Base-by-base conservation (phyloP, 2,329 filamentous ascomycete genomes). In the Blastomyces gilchristii region DNA sequence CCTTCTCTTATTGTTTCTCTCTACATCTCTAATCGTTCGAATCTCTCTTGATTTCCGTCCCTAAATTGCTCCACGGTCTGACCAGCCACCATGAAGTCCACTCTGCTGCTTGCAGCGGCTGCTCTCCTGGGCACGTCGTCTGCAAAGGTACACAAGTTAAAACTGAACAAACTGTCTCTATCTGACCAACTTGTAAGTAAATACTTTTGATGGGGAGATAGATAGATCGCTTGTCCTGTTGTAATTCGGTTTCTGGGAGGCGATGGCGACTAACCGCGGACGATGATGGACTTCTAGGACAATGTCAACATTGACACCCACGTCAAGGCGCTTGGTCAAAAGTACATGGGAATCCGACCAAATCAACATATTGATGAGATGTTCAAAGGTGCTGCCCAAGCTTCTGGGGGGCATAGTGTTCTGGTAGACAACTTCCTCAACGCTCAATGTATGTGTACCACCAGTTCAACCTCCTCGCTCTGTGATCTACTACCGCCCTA, bases 401-500 rank as follows among this genome's bases (percentile, higher is more conserved):
- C 81, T 63, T 83, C 89, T 67, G 81, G 84, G 64, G 79, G 80
- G 65, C 93, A 97, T 78, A 85, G 87, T 63, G 89, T 99, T 52
- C 90, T 93, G 64, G 87, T 99, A 71, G 90, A 86, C 79, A 99
- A 99, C 86, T 99, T 97, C 81, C 81, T 97, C 82, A 99, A 99
- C 74, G 94, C 94, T 64, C 94, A 99, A 80, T 99, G 92, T 96
- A 87, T 73, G 89, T 80, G 18, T 34, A 50, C 39, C 41, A 18
- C 47, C 14, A 50, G 54, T 54, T 59, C 54, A 50, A 22, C 39
- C 47, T 45, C 16, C 41, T 28, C 39, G 18, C 60, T 58, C 16
- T 16, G 8, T 56, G 28, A 12, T 50, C 6, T 22, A 18, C 41
- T 6, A 16, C 11, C 43, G 22, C 25, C 16, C 43, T 31, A 11